Percentiles rank a stretch among this genome's conserved stretches.
These are phyloP conservation scores for Cymodocea nodosa DNA, from an alignment of 116 monocot genomes.

Conservation along the genomic window DNA sequence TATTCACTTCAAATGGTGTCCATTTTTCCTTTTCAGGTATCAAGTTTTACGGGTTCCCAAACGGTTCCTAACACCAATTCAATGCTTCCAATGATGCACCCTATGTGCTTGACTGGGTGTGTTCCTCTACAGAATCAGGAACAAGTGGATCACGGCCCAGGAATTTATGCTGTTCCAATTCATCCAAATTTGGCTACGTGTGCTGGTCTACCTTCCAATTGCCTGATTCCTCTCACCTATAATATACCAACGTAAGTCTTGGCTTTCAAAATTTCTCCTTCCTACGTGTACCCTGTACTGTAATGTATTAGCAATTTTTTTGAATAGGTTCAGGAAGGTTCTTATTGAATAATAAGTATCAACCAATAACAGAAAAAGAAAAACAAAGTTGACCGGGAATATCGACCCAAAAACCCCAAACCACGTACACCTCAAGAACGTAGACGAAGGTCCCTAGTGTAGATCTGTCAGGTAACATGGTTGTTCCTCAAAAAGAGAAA, in stretches of 20 bases:
- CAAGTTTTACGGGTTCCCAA: neutral
- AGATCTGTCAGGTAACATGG: too few relatives aligned
- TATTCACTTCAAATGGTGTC: too few relatives aligned
- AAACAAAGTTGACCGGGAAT: too few relatives aligned
- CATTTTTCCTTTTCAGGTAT: neutral
- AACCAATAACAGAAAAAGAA: too few relatives aligned
- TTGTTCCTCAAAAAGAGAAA: too few relatives aligned
- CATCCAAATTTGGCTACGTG: slow-evolving; percentile 28
- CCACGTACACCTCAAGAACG: too few relatives aligned
- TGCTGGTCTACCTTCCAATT: slow-evolving; percentile 28
- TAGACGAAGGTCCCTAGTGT: too few relatives aligned
- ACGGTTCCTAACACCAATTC: neutral
- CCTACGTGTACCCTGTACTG: neutral
- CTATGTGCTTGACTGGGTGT: slow-evolving; percentile 5
- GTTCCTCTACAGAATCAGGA: slow-evolving; percentile 25
- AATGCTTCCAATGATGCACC: slow-evolving; percentile 10
- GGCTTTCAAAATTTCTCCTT: neutral
- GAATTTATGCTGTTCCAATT: slow-evolving; percentile 64
- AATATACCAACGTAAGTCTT: slow-evolving; percentile 64
- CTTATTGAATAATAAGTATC: too few relatives aligned
- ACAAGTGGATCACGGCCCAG: slow-evolving; percentile 42
- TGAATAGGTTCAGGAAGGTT: too few relatives aligned
- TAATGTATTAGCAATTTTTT: neutral
- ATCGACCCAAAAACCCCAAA: too few relatives aligned
- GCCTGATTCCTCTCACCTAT: slow-evolving; percentile 59